phyloP scores from a whole-genome alignment of 2,329 filamentous ascomycete genomes.

The Phyllosticta paracitricarpa region DNA sequence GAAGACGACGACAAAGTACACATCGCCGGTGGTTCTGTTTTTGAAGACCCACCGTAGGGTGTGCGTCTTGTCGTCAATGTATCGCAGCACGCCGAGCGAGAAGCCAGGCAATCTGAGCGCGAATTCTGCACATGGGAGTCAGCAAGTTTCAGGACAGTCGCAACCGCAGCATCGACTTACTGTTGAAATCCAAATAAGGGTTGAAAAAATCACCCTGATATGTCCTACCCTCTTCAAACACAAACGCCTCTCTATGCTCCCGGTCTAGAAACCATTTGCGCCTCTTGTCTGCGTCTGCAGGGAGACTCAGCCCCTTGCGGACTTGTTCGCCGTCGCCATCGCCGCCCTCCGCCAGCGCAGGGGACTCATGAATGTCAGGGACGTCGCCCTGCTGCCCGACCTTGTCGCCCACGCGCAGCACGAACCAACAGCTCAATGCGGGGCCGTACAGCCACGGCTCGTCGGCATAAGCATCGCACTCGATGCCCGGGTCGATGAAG shows the following conservation, averaged over 20 bases:
- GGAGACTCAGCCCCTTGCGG: conserved; percentile 24
- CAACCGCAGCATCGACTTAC: conserved; percentile 7
- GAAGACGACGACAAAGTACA: conserved; percentile 36
- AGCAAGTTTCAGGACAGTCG: not conserved
- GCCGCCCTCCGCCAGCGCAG: conserved; percentile 31
- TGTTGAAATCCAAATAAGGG: conserved; percentile 38
- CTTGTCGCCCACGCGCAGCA: conserved; percentile 22
- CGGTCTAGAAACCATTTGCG: conserved; percentile 32
- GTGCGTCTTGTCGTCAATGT: conserved; percentile 40
- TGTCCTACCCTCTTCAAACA: conserved; percentile 34
- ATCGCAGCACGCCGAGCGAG: conserved; percentile 34
- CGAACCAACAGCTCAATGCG: conserved; percentile 25
- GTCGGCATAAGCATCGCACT: conserved; percentile 27
- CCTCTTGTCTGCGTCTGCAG: conserved; percentile 32
- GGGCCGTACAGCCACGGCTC: conserved; percentile 29
- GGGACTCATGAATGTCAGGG: not conserved
- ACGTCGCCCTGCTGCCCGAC: not conserved
- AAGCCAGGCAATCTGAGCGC: conserved; percentile 36
- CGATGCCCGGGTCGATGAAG: conserved; percentile 26
- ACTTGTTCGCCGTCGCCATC: conserved; percentile 26
- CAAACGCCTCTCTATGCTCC: conserved; percentile 19
- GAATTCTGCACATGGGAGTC: conserved; percentile 20
- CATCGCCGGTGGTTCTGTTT: conserved; percentile 30
- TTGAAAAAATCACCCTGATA: conserved; percentile 41
- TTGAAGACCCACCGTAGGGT: conserved; percentile 37